Base-by-base conservation (phyloP, 306 rosid genomes). In the Gynostemma pentaphyllum region DNA sequence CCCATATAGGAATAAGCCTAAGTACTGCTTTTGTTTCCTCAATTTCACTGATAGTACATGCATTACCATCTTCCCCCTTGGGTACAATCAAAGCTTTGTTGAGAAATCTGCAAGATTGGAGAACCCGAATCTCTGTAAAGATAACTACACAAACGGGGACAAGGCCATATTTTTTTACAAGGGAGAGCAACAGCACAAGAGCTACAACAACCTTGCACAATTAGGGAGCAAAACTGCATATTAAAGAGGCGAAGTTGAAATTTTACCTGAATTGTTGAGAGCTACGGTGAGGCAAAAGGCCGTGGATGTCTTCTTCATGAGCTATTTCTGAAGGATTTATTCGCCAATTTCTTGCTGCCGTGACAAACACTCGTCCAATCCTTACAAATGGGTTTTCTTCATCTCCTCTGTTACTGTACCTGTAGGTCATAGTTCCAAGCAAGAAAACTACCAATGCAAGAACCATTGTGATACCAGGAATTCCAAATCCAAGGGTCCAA, bases 401-500 rank as follows among this genome's bases (percentile, higher is more conserved):
- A 29, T 46, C 36, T 44, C 29, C 65, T 46, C 49, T 29, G 45
- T 45, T 51, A 41, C 45, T 70, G 52, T 61, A 80, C 75, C 92
- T 70, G 40, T 82, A 85, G 2, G 82, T 82, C 42, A 29, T 23
- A 19, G 81, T 82, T 72, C 88, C 94, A 44, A 82, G 73, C 72
- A 78, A 59, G 81, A 85, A 85, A 70, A 85, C 72, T 23, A 68
- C 24, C 67, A 82, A 64, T 9, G 72, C 86, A 69, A 76, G 13
- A 44, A 64, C 63, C 94, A 85, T 85, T 0, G 64, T 61, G 13
- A 72, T 13, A 26, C 82, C 80, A 22, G 84, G 92, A 49, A 85
- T 71, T 62, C 86, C 92, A 74, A 85, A 82, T 52, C 92, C 92
- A 59, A 82, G 75, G 63, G 47, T 82, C 92, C 88, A 80, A 45